Evolutionary conservation across 306 rosid genomes (phyloP), one percentile per base, ranked within the genome.

Genomic region (Castanea mollissima): DNA sequence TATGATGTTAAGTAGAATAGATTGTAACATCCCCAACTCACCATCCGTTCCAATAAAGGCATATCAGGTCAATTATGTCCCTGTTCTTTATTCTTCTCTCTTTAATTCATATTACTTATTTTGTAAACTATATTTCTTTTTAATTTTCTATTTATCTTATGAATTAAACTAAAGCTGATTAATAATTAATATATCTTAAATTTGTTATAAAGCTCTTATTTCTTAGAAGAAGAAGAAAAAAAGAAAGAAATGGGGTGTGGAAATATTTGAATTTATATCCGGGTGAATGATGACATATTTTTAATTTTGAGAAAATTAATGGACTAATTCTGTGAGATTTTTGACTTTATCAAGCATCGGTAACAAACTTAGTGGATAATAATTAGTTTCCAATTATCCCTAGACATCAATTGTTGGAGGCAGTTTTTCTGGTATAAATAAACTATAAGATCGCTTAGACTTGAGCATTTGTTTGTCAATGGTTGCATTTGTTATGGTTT

Each of bases 361-460:
- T 57, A 67, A 57, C 82, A 59, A 79, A 83, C 72, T 77, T 81
- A 21, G 32, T 32, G 32, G 85, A 83, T 65, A 71, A 59, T 65
- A 71, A 23, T 55, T 91, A 77, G 75, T 49, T 87, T 23, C 46
- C 84, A 65, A 72, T 68, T 54, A 49, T 80, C 57, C 73, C 54
- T 34, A 75, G 73, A 69, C 81, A 78, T 69, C 89, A 58, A 76
- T 20, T 68, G 57, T 55, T 41, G 76, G 82, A 62, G 69, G 76
- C 79, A 81, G 83, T 55, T 51, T 74, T 46, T 69, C 85, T 35
- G 89, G 94, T 90, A 76, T 80, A 55, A 56, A 72, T 31, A 67
- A 59, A 72, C n/a, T 21, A 27, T 34, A 19, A 35, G 76, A 44
- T 27, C 75, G n/a, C 64, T 64, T 64, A 32, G 80, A 23, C 52